Conservation (phyloP, 106 monocot genomes). For the Xerophyta viscosa region DNA sequence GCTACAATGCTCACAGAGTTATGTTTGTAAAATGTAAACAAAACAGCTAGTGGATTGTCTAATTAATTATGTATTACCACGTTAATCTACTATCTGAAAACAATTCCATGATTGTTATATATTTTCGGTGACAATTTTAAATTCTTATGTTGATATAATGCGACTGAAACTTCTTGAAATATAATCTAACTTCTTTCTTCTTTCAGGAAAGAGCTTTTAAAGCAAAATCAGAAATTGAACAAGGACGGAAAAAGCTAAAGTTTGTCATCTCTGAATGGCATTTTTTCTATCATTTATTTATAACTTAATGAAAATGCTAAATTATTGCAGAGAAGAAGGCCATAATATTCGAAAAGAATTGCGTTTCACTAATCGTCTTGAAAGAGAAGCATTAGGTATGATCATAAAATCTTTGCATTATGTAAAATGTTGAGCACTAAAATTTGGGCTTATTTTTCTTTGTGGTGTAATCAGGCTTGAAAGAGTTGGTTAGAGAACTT, state of each 20-base stretch:
- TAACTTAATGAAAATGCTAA: background rate
- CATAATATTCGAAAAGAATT: slow-evolving; percentile 2
- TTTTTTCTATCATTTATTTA: background rate
- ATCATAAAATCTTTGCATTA: background rate
- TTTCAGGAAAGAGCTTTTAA: slow-evolving; percentile 8
- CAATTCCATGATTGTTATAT: too few species aligned
- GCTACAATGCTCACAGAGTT: too few species aligned
- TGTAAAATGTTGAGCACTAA: background rate
- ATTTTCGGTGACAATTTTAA: too few species aligned
- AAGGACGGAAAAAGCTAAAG: background rate
- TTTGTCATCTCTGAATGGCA: background rate
- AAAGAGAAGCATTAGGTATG: slow-evolving; percentile 4
- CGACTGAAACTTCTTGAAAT: too few species aligned
- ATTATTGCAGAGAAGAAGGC: slow-evolving; percentile 1
- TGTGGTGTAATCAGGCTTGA: slow-evolving; percentile 7
- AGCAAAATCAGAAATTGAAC: slow-evolving; percentile 3
- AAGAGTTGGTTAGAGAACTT: slow-evolving; percentile 7
- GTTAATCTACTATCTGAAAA: too few species aligned
- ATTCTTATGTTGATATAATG: too few species aligned
- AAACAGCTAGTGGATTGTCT: too few species aligned
- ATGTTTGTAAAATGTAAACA: too few species aligned
- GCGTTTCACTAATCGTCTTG: background rate
- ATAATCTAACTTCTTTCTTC: background rate
- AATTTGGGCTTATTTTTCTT: background rate
- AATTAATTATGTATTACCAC: too few species aligned